Evolutionary conservation across 2,329 filamentous ascomycete genomes (phyloP).

Genomic region (Sclerotinia minor): DNA sequence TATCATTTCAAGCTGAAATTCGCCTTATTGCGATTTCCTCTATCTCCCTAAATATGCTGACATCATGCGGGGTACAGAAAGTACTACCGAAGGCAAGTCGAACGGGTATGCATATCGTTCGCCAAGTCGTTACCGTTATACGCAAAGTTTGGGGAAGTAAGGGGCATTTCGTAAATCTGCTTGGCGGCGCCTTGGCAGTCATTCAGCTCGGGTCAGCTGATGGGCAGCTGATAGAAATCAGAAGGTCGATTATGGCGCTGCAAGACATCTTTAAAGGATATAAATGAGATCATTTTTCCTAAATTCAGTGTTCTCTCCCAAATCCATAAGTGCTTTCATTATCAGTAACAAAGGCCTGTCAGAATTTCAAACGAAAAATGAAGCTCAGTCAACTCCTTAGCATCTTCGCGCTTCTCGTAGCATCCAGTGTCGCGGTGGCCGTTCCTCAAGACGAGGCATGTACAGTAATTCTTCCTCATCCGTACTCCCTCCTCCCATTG

Average conservation of each 20-base stretch:
- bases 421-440: background rate
- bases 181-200: conserved; percentile 21
- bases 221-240: conserved; percentile 17
- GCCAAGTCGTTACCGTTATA: background rate
- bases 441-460: conserved; percentile 13
- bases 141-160: conserved; percentile 1
- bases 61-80: background rate
- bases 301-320: background rate
- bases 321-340: background rate
- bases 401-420: conserved; percentile 4
- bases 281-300: background rate
- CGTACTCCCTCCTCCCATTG: background rate
- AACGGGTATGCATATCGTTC: background rate
- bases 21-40: background rate
- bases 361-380: background rate
- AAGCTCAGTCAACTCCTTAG: conserved; percentile 20
- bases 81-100: background rate
- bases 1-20: background rate
- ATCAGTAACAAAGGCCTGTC: background rate
- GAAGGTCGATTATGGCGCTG: background rate
- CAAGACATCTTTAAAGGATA: conserved; percentile 5
- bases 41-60: background rate
- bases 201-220: conserved; percentile 17
- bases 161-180: conserved; percentile 16
- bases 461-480: background rate